These are phyloP conservation scores for Kodamaea suecica DNA, from an alignment of 1,139 yeast species.

Conservation along the genomic window DNA sequence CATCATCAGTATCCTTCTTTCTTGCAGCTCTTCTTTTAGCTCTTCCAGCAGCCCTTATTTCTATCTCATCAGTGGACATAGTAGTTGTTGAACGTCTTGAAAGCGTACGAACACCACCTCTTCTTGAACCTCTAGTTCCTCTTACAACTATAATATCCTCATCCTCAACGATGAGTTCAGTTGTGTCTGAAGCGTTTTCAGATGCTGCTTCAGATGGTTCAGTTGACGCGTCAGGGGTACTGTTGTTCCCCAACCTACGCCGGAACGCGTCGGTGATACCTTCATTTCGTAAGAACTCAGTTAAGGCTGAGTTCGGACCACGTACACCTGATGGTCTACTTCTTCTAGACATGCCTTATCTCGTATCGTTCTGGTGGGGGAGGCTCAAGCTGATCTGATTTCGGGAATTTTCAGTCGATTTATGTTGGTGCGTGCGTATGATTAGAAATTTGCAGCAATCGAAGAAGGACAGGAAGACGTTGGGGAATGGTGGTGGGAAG, in stretches of 20 bases:
- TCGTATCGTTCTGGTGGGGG: no score
- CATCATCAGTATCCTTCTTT: slow-evolving; percentile 14
- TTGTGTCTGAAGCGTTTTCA: slow-evolving; percentile 1
- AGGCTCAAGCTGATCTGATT: no score
- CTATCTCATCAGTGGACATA: slow-evolving; percentile 18
- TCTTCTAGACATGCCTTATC: slow-evolving; percentile 28
- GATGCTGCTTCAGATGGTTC: slow-evolving; percentile 8
- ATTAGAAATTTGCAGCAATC: no score
- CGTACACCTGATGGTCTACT: slow-evolving; percentile 46
- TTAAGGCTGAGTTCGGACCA: slow-evolving; percentile 78
- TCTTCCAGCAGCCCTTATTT: slow-evolving; percentile 43
- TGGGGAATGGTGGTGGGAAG: no score
- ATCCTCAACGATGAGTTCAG: slow-evolving; percentile 10
- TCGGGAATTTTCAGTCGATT: no score
- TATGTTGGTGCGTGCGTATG: no score
- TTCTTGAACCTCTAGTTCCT: not conserved
- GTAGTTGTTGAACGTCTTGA: not conserved
- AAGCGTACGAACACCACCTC: no score
- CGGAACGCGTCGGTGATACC: slow-evolving; percentile 86
- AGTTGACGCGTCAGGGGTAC: slow-evolving; percentile 12
- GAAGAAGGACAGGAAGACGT: no score
- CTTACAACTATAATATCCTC: slow-evolving; percentile 16
- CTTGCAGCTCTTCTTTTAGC: slow-evolving; percentile 31
- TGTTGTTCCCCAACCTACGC: slow-evolving; percentile 21
- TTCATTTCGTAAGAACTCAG: slow-evolving; percentile 71